Percentiles rank a stretch among this genome's conserved stretches.
Evolutionary conservation across 495 filamentous ascomycete species (phyloP).

Genomic region (Hyphodiscus hymeniophilus): DNA sequence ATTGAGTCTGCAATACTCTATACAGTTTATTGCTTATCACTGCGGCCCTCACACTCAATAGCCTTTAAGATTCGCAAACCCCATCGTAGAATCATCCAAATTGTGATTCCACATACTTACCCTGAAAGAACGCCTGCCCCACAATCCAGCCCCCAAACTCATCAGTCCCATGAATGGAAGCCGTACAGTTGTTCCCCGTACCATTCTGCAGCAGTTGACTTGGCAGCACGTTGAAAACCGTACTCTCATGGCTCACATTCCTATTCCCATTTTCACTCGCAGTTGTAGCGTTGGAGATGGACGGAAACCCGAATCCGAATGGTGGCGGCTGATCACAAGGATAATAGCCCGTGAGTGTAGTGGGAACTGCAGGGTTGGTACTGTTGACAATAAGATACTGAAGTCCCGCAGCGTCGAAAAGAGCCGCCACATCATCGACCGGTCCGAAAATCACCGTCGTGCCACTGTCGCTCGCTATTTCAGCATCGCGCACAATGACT

Average conservation of each 20-base stretch:
- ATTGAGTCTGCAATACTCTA: too few relatives aligned
- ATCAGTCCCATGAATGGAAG: conserved; percentile 1
- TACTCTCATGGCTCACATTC: conserved; percentile 1
- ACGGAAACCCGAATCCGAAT: conserved; percentile 8
- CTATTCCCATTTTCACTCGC: not conserved
- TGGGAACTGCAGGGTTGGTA: not conserved
- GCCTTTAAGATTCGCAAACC: not conserved
- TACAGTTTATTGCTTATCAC: too few relatives aligned
- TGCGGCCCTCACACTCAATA: too few relatives aligned
- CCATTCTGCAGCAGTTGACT: not conserved
- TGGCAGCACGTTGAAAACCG: conserved; percentile 6
- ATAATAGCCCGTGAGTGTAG: conserved; percentile 6
- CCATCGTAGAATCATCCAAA: not conserved
- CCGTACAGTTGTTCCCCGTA: conserved; percentile 6
- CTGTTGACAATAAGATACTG: too few relatives aligned
- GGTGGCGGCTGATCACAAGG: conserved; percentile 1
- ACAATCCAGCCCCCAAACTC: conserved; percentile 6
- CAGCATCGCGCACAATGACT: not conserved
- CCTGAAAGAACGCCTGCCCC: conserved; percentile 11
- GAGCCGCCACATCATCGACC: not conserved
- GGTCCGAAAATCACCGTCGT: conserved; percentile 8
- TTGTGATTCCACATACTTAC: conserved; percentile 7
- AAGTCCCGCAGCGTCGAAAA: conserved; percentile 8
- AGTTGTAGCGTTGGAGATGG: not conserved
- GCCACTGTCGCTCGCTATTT: conserved; percentile 7